Evolutionary conservation across 164 flowering plant species (phyloP), one percentile per base, ranked within the genome.

Genomic region (Aristolochia fimbriata): DNA sequence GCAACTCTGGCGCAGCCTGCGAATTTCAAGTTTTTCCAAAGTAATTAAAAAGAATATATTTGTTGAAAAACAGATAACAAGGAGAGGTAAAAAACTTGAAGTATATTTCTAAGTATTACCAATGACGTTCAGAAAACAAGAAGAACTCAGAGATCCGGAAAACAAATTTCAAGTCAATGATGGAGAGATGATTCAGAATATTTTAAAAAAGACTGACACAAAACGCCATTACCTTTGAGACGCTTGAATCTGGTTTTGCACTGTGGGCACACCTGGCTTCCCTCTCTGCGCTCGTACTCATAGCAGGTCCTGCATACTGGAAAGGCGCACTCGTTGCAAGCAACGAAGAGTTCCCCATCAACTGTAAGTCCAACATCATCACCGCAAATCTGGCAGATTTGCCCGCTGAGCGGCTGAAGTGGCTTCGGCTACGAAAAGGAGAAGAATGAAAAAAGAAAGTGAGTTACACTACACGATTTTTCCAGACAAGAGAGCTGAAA

Each of bases 251-350:
- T 69, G 67, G 85, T 81, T 59, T 81, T 81, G 77, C 85, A 81
- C 65, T 75, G 85, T 12, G 85, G 85, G 60, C 85, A 79, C 46
- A 71, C 75, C 64, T 81, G 83, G 51, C 57, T 77, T 23, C 86
- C 86, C 62, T 81, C 86, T 33, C 68, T 68, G 6, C 86, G 67
- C 66, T 81, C 86, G 62, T 81, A 81, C 66, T 79, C 86, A 49
- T 81, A 81, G 67, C 86, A 81, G 61, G 78, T 65, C 41, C 81
- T 63, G 72, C 85, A 81, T 55, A 81, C 68, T 2, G 85, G 85
- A 54, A 81, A 81, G 7, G 85, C 85, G 59, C 85, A 81, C 64
- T 78, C 85, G 47, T 79, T 79, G 70, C 85, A 81, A 22, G 83
- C 85, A 22, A 81, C 85, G 24, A 81, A 81, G 22, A 67, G 74